These are phyloP conservation scores for Rhizopus sp. DNA, from an alignment of 371 early-diverging fungal species.

Conservation along the genomic window DNA sequence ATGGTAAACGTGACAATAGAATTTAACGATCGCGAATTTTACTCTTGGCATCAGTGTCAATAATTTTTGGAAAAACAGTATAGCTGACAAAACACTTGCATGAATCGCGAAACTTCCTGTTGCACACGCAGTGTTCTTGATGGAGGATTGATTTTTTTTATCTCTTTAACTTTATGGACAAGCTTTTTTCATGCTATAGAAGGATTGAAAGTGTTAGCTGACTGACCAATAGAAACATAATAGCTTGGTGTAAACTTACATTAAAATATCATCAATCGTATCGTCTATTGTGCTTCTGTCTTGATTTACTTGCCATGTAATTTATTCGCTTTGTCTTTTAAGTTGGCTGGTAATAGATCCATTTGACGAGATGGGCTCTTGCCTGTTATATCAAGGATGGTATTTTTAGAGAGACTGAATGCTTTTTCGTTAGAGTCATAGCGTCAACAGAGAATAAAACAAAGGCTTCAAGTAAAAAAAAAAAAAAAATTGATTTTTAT, in stretches of 20 bases:
- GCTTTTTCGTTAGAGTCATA: slow-evolving; percentile 3
- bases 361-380: slow-evolving; percentile 8
- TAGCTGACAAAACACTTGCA: slow-evolving; percentile 19
- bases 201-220: too few relatives aligned
- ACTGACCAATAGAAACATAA: slow-evolving; percentile 3
- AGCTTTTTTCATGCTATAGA: slow-evolving; percentile 21
- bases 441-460: slow-evolving; percentile 9
- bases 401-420: slow-evolving; percentile 10
- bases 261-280: slow-evolving; percentile 4
- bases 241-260: slow-evolving; percentile 10
- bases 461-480: slow-evolving; percentile 5
- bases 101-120: slow-evolving; percentile 21
- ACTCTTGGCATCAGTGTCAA: too few relatives aligned
- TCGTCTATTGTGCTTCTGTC: slow-evolving; percentile 8
- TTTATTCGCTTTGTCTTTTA: slow-evolving; percentile 8
- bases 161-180: slow-evolving; percentile 20
- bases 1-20: too few relatives aligned
- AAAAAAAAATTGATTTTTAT: slow-evolving; percentile 8
- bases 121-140: slow-evolving; percentile 18
- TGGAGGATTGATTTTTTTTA: slow-evolving; percentile 20
- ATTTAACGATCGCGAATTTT: too few relatives aligned
- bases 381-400: slow-evolving; percentile 10
- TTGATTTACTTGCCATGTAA: slow-evolving; percentile 8
- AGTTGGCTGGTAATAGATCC: slow-evolving; percentile 7
- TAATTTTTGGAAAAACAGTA: slow-evolving; percentile 13